Evolutionary conservation across 2,329 filamentous ascomycete species (phyloP).

Genomic region (Cyphellophora europaea): DNA sequence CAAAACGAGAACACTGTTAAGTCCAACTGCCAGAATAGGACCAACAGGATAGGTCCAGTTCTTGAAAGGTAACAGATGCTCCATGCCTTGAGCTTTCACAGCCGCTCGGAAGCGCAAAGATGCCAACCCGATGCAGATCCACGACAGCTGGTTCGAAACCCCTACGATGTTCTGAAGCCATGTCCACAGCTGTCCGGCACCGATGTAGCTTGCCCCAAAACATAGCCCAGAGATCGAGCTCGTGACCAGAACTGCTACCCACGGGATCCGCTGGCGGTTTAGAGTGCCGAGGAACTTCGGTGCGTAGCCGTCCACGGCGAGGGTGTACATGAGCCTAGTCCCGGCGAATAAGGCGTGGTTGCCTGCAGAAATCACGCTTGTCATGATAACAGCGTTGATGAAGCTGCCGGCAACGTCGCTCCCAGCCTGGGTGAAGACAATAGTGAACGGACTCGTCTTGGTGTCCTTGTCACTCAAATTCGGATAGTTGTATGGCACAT

Average conservation of each 20-base stretch:
- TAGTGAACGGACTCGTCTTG: conserved; percentile 49
- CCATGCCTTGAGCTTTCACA: conserved; percentile 48
- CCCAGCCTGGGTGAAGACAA: conserved; percentile 32
- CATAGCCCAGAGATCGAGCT: conserved; percentile 48
- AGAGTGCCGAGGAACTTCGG: conserved; percentile 41
- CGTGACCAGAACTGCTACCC: conserved; percentile 46
- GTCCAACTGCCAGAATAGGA: conserved; percentile 45
- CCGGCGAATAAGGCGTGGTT: conserved; percentile 55
- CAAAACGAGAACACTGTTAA: conserved; percentile 52
- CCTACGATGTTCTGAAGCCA: conserved; percentile 61
- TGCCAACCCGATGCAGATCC: conserved; percentile 53
- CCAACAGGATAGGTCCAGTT: conserved; percentile 60
- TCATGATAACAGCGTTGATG: conserved; percentile 68
- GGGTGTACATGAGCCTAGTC: conserved; percentile 41
- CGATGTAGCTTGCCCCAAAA: conserved; percentile 57
- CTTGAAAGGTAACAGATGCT: conserved; percentile 53
- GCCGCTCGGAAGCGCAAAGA: conserved; percentile 56
- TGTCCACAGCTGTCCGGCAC: conserved; percentile 55
- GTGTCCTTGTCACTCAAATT: conserved; percentile 29
- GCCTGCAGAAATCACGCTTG: conserved; percentile 59
- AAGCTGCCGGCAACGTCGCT: conserved; percentile 54
- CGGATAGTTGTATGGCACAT: conserved; percentile 27
- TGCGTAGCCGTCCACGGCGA: conserved; percentile 41
- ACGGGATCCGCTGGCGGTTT: conserved; percentile 43
- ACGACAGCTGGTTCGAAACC: conserved; percentile 58